phyloP scores from a whole-genome alignment of 768 basidiomycete genomes.

The Leccinum uliginosum region DNA sequence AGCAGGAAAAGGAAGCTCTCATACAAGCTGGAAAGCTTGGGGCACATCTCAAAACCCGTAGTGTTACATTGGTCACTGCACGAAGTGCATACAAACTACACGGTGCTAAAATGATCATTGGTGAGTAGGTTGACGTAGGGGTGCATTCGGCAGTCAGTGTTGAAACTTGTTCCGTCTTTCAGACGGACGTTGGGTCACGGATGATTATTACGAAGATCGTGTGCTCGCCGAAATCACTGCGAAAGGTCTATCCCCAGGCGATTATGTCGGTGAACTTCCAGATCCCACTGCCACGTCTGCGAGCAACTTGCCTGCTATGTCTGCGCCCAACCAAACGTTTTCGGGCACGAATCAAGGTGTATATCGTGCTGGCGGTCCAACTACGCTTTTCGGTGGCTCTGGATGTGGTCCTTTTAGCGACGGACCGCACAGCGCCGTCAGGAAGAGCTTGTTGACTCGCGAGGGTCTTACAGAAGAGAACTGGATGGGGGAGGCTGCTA shows the following conservation, averaged over 20 bases:
- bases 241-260: constrained; percentile 80
- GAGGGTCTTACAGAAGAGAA: constrained; percentile 84
- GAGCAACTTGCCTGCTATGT: constrained; percentile 38
- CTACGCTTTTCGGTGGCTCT: constrained; percentile 81
- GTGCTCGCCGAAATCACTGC: constrained; percentile 69
- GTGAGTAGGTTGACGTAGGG: constrained; percentile 40
- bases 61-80: constrained; percentile 90
- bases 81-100: constrained; percentile 92
- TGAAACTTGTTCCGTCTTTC: not conserved
- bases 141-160: not conserved
- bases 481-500: constrained; percentile 85
- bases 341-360: constrained; percentile 58
- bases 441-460: constrained; percentile 72
- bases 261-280: constrained; percentile 77
- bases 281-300: constrained; percentile 58
- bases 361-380: constrained; percentile 89
- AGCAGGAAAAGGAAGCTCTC: constrained; percentile 88
- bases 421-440: constrained; percentile 78
- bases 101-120: constrained; percentile 84
- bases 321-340: constrained; percentile 24
- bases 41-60: constrained; percentile 82
- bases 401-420: constrained; percentile 89
- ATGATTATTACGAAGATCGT: constrained; percentile 95
- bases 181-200: constrained; percentile 92
- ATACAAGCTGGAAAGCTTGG: constrained; percentile 87